Conservation (phyloP, 2,329 filamentous ascomycete species). For the Sporothrix sp. region DNA sequence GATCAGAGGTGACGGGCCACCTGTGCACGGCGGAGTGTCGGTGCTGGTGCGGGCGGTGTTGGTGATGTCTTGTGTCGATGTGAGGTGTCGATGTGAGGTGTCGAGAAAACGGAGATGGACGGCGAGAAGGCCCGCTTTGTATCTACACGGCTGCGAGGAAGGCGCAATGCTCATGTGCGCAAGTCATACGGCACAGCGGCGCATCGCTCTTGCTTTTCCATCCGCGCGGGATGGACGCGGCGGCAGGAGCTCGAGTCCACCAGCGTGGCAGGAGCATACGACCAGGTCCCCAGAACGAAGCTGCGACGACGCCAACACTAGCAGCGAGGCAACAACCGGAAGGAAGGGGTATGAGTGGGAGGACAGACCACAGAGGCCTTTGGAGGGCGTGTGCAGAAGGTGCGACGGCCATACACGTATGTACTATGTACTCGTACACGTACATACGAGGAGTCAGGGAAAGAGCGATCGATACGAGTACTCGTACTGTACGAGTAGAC, state of each 20-base stretch:
- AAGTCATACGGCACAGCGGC: slow-evolving; percentile 1
- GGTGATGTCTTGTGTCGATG: too few species aligned
- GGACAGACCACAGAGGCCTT: background rate
- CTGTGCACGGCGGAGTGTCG: background rate
- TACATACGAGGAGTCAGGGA: background rate
- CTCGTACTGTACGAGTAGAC: too few species aligned
- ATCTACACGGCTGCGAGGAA: slow-evolving; percentile 6
- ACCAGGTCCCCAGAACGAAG: background rate
- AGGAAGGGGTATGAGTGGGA: background rate
- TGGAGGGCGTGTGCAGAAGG: background rate
- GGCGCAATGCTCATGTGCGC: background rate
- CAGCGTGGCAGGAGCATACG: background rate
- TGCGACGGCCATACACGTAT: background rate
- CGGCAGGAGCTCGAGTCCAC: background rate
- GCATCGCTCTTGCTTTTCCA: slow-evolving; percentile 2
- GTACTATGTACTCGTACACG: too few species aligned
- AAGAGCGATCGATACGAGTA: background rate
- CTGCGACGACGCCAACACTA: too few species aligned
- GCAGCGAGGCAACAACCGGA: background rate
- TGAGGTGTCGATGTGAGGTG: background rate
- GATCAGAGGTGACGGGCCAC: too few species aligned
- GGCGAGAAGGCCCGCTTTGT: too few species aligned
- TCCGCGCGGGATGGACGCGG: background rate
- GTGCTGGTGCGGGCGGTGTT: background rate
- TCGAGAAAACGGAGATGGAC: background rate